Conservation (phyloP, 73 alveolate genomes). For the Paramecium pentaurelia region DNA sequence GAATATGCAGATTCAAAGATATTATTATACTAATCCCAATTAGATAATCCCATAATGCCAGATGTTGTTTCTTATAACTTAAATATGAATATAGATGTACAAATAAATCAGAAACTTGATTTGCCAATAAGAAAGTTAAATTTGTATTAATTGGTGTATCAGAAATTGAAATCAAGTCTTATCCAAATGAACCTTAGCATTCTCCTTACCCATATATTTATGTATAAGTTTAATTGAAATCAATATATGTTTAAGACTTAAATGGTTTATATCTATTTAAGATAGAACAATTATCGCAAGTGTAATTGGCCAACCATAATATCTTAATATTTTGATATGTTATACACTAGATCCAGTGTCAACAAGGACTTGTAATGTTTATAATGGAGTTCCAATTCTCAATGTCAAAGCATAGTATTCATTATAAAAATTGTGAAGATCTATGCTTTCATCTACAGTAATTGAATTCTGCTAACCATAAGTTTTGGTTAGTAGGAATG, state of each 20-base stretch:
- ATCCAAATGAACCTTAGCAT: conserved; percentile 11
- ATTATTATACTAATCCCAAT: neutral
- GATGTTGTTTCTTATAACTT: neutral
- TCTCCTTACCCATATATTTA: neutral
- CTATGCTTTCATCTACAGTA: neutral
- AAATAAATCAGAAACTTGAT: neutral
- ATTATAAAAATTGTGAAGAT: neutral
- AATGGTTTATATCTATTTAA: neutral
- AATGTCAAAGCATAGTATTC: neutral
- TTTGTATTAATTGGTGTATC: neutral
- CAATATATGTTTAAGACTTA: neutral
- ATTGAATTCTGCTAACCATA: neutral
- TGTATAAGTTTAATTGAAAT: neutral
- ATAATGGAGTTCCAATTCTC: neutral
- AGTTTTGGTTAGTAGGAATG: neutral
- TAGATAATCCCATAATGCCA: conserved; percentile 21
- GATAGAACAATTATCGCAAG: neutral
- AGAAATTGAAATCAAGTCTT: neutral
- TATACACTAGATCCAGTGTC: conserved; percentile 42
- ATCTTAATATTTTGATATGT: neutral
- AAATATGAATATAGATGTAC: neutral
- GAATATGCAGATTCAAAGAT: neutral
- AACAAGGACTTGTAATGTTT: neutral
- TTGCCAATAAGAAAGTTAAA: neutral
- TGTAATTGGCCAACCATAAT: conserved; percentile 25